Evolutionary conservation across 108 stramenopile genomes (phyloP).

Genomic region (Tribonema minus): DNA sequence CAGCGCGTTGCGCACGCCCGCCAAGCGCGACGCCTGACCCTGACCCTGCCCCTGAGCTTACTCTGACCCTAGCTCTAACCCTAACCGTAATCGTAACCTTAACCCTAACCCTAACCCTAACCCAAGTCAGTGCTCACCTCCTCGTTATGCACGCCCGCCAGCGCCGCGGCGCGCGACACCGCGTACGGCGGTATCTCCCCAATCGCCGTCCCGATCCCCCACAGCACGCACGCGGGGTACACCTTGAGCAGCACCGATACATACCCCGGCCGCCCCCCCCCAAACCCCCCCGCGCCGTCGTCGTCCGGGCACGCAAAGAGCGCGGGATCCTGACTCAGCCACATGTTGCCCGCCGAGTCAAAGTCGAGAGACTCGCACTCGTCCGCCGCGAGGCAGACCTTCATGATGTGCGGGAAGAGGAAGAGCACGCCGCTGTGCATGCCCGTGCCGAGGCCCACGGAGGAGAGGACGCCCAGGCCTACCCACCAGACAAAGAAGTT

Average conservation of each 20-base stretch:
- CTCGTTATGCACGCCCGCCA: background rate
- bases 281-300: background rate
- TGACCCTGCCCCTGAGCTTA: background rate
- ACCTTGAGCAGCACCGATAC: slow-evolving; percentile 20
- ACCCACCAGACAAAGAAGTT: slow-evolving; percentile 58
- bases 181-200: slow-evolving; percentile 64
- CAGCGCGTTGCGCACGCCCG: background rate
- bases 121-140: slow-evolving; percentile 3
- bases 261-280: background rate
- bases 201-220: slow-evolving; percentile 60
- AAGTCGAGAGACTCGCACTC: slow-evolving; percentile 47
- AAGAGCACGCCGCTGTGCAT: slow-evolving; percentile 60
- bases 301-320: slow-evolving; percentile 44
- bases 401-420: slow-evolving; percentile 62
- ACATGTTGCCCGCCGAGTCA: slow-evolving; percentile 48
- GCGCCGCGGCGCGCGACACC: slow-evolving; percentile 51
- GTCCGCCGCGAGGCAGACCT: slow-evolving; percentile 44
- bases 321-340: slow-evolving; percentile 38
- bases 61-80: no score
- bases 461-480: slow-evolving; percentile 58
- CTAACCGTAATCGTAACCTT: background rate
- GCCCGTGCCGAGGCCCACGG: slow-evolving; percentile 59
- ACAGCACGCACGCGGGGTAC: slow-evolving; percentile 53
- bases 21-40: background rate
- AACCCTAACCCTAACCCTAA: background rate